Conservation (phyloP, 805 yeast genomes). For the Helenozyma baotianmanensis region DNA sequence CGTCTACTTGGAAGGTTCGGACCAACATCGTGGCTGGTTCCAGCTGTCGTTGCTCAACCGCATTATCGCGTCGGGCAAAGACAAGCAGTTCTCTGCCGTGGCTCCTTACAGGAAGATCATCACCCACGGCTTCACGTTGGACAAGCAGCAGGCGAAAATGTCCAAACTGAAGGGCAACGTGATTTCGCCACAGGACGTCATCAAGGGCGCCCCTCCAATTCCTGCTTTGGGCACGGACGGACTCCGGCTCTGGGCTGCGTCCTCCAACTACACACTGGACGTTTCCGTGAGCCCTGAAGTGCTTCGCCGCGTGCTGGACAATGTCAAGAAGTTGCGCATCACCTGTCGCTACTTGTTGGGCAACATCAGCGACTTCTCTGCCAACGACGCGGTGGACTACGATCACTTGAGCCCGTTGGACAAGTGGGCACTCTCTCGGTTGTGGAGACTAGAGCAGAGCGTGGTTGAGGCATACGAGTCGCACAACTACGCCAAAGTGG, state of each 20-base stretch:
- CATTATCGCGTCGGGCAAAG: constrained; percentile 46
- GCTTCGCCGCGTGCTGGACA: constrained; percentile 71
- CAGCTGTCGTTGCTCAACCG: constrained; percentile 87
- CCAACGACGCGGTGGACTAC: constrained; percentile 30
- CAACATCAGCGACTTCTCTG: constrained; percentile 48
- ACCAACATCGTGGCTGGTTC: constrained; percentile 99
- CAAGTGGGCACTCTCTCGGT: constrained; percentile 53
- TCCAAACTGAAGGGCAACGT: constrained; percentile 89
- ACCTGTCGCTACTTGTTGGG: constrained; percentile 82
- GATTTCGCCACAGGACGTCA: constrained; percentile 61
- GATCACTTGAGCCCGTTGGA: constrained; percentile 46
- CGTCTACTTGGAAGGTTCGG: constrained; percentile 94
- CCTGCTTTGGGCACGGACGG: constrained; percentile 88
- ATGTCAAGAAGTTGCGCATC: constrained; percentile 74
- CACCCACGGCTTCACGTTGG: constrained; percentile 93
- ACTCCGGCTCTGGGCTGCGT: constrained; percentile 84
- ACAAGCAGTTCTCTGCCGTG: constrained; percentile 32
- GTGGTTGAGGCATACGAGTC: constrained; percentile 44
- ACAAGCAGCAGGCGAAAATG: constrained; percentile 84
- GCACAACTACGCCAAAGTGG: constrained; percentile 65
- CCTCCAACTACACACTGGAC: constrained; percentile 80
- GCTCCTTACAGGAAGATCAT: constrained; percentile 70
- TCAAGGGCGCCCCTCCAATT: constrained; percentile 50
- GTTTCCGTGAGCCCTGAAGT: constrained; percentile 69
- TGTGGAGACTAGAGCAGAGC: constrained; percentile 42